phyloP scores from a whole-genome alignment of 371 early-diverging fungal species.

The Rhizopus arrhizus region DNA sequence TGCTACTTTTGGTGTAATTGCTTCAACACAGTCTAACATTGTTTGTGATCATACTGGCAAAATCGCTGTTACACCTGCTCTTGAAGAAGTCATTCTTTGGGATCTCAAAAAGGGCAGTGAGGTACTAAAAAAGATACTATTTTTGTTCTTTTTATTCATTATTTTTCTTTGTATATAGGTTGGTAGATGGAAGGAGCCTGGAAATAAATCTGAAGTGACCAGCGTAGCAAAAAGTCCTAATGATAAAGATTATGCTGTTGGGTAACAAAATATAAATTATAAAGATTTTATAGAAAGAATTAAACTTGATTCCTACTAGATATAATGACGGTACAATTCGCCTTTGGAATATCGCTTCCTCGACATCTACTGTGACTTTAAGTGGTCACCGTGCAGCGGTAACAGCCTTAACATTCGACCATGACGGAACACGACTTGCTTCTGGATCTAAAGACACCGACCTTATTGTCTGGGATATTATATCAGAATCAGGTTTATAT shows the following conservation, averaged over 20 bases:
- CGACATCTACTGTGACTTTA: constrained; percentile 68
- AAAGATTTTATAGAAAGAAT: neutral
- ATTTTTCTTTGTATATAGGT: constrained; percentile 38
- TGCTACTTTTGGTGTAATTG: constrained; percentile 84
- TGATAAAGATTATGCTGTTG: constrained; percentile 76
- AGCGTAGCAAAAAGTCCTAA: constrained; percentile 70
- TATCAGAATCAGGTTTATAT: constrained; percentile 86
- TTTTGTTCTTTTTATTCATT: neutral
- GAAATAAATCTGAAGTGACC: constrained; percentile 81
- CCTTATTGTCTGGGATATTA: constrained; percentile 93
- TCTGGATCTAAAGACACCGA: constrained; percentile 94
- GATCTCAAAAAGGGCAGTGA: constrained; percentile 82
- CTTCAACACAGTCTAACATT: constrained; percentile 69
- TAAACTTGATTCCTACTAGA: constrained; percentile 24
- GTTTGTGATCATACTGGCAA: constrained; percentile 73
- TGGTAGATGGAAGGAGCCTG: constrained; percentile 73
- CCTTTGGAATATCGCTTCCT: constrained; percentile 63
- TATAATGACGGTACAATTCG: constrained; percentile 87
- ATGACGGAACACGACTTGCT: constrained; percentile 77
- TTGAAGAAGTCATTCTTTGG: constrained; percentile 87
- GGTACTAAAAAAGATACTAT: constrained; percentile 38
- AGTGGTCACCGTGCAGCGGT: constrained; percentile 92
- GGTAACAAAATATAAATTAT: constrained; percentile 53
- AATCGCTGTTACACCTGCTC: constrained; percentile 75
- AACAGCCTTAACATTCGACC: constrained; percentile 80